phyloP scores from a whole-genome alignment of 1,284 basidiomycete species.

The Naganishia liquefaciens region DNA sequence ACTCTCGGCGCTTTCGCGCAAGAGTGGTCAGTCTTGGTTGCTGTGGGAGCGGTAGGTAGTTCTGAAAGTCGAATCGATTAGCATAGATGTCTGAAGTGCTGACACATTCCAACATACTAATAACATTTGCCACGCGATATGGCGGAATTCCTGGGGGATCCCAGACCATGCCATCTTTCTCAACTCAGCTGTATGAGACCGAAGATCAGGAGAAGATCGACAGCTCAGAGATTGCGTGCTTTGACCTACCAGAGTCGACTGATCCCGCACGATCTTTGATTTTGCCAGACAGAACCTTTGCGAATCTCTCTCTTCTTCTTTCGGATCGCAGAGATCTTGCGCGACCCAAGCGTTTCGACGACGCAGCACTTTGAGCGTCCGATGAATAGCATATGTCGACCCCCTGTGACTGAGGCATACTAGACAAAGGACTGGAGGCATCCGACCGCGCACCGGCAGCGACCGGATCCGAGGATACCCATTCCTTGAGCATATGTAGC shows the following conservation, averaged over 20 bases:
- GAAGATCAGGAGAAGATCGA: neutral
- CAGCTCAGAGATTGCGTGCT: neutral
- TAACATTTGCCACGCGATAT: conserved; percentile 91
- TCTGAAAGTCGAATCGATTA: conserved; percentile 58
- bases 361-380: neutral
- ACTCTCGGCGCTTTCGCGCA: conserved; percentile 87
- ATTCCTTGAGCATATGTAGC: conserved; percentile 32
- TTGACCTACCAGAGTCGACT: conserved; percentile 39
- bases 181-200: conserved; percentile 63
- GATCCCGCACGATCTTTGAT: conserved; percentile 40
- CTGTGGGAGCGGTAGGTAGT: conserved; percentile 84
- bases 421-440: conserved; percentile 1
- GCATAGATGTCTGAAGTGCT: neutral
- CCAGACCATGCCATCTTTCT: conserved; percentile 94
- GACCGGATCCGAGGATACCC: conserved; percentile 42
- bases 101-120: conserved; percentile 62
- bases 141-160: conserved; percentile 81
- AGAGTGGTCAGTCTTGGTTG: conserved; percentile 76
- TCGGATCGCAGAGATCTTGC: conserved; percentile 45
- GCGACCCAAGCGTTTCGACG: conserved; percentile 7
- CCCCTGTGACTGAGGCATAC: neutral
- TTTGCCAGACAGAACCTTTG: conserved; percentile 41
- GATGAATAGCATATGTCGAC: conserved; percentile 16
- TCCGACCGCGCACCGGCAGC: neutral
- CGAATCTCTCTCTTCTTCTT: conserved; percentile 49